These are phyloP conservation scores for Musa beccarii DNA, from an alignment of 176 grass and related monocot species.

Conservation along the genomic window DNA sequence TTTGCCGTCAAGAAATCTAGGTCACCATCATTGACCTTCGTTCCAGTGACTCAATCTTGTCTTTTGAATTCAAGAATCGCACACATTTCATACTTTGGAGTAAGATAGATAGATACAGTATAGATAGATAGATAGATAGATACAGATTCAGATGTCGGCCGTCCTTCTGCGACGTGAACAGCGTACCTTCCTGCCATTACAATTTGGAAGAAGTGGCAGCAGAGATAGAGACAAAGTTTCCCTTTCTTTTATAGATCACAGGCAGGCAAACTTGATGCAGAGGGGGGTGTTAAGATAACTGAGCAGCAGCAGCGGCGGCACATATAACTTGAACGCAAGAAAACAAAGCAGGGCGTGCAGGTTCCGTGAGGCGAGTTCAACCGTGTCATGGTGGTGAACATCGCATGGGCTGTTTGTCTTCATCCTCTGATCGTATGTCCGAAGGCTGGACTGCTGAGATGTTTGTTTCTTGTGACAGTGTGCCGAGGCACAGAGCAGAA, in stretches of 20 bases:
- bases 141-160: too few relatives aligned
- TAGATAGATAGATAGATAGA: too few relatives aligned
- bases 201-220: neutral
- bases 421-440: neutral
- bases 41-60: too few relatives aligned
- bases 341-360: neutral
- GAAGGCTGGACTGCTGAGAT: neutral
- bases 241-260: neutral
- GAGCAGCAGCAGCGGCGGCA: neutral
- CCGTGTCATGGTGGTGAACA: neutral
- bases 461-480: neutral
- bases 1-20: too few relatives aligned
- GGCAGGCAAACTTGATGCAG: neutral
- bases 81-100: too few relatives aligned
- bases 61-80: too few relatives aligned
- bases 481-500: neutral
- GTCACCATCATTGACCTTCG: too few relatives aligned
- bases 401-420: neutral
- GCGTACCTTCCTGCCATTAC: neutral
- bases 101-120: too few relatives aligned
- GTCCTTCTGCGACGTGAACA: neutral
- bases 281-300: neutral
- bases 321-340: neutral
- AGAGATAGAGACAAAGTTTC: neutral
- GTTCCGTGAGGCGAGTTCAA: neutral